Evolutionary conservation across 2,329 filamentous ascomycete genomes (phyloP), one percentile per base, ranked within the genome.

Genomic region (Neophaeococcomyces mojaviensis): DNA sequence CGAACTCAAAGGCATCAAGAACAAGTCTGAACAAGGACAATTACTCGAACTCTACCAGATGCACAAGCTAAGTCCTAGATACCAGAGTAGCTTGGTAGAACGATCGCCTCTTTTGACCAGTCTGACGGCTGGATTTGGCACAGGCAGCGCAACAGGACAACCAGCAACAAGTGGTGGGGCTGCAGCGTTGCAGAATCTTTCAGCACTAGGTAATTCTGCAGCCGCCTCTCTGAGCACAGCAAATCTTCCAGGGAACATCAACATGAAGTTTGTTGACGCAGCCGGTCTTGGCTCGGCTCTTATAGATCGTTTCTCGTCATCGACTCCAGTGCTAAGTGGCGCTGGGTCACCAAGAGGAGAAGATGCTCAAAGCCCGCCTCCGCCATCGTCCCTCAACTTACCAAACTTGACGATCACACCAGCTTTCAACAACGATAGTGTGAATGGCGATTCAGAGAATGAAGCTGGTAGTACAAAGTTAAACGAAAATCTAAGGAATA

Each of bases 401-500:
- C 44, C 16, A 15, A 42, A 38, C 22, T 34, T 49, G 10, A 39
- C 34, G 13, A 26, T 46, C 8, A 39, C 36, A 16, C 43, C 43
- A 9, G 54, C 52, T 24, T 42, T 49, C 7, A 56, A 60, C 45
- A 39, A 62, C 47, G 49, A 61, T 39, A 49, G 64, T 49, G 36
- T 44, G 24, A 53, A 52, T 26, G 51, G 52, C 19, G 52, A 39
- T 18, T 45, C 35, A 55, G 71, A 59, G 16, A 49, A 42, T 31
- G 67, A 72, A 46, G 73, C 78, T 45, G 80, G 83, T 28, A 28
- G 24, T 58, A 79, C 78, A 6, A 87, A 84, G 43, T 78, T 96
- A 53, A 94, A 96, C 62, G 89, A 94, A 66, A 96, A 96, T 65
- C 64, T 97, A 66, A 89, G 88, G 69, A 95, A 88, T 63, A 86